These are phyloP conservation scores for Chenopodium formosanum DNA, from an alignment of 148 eudicot genomes.

Conservation along the genomic window DNA sequence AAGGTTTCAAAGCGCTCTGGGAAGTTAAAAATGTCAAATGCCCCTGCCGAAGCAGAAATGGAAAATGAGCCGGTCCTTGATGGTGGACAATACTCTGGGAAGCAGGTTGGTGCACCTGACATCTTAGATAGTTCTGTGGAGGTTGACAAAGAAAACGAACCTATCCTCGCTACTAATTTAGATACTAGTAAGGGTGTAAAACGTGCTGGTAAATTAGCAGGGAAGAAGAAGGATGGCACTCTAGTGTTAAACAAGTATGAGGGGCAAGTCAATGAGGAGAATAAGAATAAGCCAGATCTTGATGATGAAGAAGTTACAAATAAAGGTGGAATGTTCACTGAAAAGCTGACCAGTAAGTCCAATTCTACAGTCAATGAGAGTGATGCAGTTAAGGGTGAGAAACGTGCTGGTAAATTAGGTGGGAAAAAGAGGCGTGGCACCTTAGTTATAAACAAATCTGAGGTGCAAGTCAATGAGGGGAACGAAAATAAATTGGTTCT, in stretches of 20 bases:
- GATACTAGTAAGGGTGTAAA: constrained; percentile 27
- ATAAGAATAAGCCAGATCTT: constrained; percentile 44
- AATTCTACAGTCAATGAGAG: constrained; percentile 23
- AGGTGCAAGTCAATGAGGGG: constrained; percentile 36
- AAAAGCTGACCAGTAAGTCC: constrained; percentile 31
- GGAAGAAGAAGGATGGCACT: constrained; percentile 35
- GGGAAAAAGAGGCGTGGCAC: constrained; percentile 36
- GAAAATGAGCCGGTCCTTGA: constrained; percentile 42
- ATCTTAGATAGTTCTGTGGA: not conserved
- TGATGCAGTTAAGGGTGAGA: constrained; percentile 13
- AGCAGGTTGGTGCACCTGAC: not conserved
- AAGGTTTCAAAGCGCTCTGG: constrained; percentile 28
- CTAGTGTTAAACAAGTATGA: constrained; percentile 30
- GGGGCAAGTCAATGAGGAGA: constrained; percentile 36
- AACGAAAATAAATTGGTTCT: constrained; percentile 45
- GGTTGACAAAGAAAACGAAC: not conserved
- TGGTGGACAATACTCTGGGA: constrained; percentile 16
- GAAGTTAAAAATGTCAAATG: constrained; percentile 27
- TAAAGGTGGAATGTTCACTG: constrained; percentile 29
- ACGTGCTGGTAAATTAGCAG: constrained; percentile 9
- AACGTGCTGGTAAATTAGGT: constrained; percentile 15
- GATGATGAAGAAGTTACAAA: constrained; percentile 14
- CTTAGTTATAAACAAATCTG: constrained; percentile 27
- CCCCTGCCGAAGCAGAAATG: constrained; percentile 38
- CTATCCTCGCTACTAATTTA: constrained; percentile 6